A percentile compares a stretch with the other conserved stretches of the same genome.
Conservation (phyloP, 805 yeast species). For the Starmerella khaoyaiensis region DNA sequence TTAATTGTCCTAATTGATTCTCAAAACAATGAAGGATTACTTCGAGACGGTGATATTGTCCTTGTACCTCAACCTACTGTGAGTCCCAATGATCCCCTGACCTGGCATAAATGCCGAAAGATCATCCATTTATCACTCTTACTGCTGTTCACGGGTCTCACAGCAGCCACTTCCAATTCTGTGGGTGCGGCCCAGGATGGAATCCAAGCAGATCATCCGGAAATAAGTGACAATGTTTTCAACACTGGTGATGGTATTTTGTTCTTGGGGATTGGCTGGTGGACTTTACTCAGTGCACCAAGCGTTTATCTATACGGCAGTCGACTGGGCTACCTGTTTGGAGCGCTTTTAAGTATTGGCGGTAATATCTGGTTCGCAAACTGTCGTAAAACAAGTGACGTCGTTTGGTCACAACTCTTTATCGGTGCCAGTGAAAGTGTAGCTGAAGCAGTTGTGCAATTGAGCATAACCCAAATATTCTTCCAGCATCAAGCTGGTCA, state of each 20-base stretch:
- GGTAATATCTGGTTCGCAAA: conserved; percentile 65
- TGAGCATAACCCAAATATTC: conserved; percentile 56
- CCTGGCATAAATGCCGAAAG: conserved; percentile 44
- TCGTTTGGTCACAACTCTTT: conserved; percentile 66
- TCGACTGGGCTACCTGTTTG: conserved; percentile 54
- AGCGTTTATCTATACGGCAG: conserved; percentile 31
- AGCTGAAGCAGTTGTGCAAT: conserved; percentile 59
- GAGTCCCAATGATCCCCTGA: conserved; percentile 58
- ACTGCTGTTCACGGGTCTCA: conserved; percentile 34
- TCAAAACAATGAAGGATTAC: conserved; percentile 19
- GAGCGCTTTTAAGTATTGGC: conserved; percentile 44
- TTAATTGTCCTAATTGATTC: conserved; percentile 28
- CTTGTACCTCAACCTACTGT: conserved; percentile 54
- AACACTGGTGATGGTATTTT: conserved; percentile 73
- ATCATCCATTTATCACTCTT: conserved; percentile 32
- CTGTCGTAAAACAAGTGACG: conserved; percentile 41
- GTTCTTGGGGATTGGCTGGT: conserved; percentile 55
- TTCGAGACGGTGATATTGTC: conserved; percentile 33
- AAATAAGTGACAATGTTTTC: conserved; percentile 53
- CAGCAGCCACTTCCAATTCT: conserved; percentile 49
- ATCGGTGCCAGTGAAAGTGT: conserved; percentile 77
- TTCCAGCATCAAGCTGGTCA: conserved; percentile 67
- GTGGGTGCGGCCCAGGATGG: conserved; percentile 63
- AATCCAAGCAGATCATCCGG: conserved; percentile 42
- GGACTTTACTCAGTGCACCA: conserved; percentile 36